Percentiles rank a stretch among this genome's conserved stretches.
Conservation (phyloP, 116 monocot genomes). For the Iris pallida region DNA sequence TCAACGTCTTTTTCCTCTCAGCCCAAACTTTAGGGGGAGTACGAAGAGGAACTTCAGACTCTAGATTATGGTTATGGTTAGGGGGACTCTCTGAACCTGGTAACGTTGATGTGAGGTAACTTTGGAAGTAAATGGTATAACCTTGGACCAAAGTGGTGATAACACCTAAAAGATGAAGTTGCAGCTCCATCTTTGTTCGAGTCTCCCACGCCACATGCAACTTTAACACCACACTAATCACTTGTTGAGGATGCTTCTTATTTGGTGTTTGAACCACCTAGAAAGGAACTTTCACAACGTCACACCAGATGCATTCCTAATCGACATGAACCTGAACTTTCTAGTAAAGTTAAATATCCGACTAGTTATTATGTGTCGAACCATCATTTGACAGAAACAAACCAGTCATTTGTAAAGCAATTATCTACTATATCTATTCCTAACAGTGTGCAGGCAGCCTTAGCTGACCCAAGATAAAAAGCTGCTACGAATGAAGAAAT, state of each 20-base stretch:
- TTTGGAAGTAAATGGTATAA: neutral
- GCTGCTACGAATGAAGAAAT: slow-evolving; percentile 12
- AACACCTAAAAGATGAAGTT: neutral
- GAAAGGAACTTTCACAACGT: neutral
- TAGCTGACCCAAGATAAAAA: slow-evolving; percentile 10
- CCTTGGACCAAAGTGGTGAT: neutral
- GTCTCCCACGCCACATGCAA: neutral
- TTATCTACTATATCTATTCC: neutral
- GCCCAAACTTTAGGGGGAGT: slow-evolving; percentile 10
- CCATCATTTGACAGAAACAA: neutral
- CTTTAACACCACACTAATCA: neutral
- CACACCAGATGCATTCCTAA: neutral
- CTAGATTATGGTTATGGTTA: neutral
- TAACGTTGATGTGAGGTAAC: neutral
- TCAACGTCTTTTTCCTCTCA: slow-evolving; percentile 12
- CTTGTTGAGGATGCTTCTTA: neutral
- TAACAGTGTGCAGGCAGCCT: slow-evolving; percentile 5
- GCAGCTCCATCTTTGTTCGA: neutral
- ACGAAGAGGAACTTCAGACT: slow-evolving; percentile 4
- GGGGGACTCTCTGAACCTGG: neutral
- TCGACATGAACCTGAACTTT: slow-evolving; percentile 9
- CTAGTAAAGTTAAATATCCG: slow-evolving; percentile 12
- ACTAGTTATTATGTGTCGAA: slow-evolving; percentile 6
- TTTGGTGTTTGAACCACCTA: neutral
- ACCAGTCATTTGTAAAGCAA: slow-evolving; percentile 14